Evolutionary conservation across 2,329 filamentous ascomycete genomes (phyloP).

Genomic region (Acrocalymma vagum): DNA sequence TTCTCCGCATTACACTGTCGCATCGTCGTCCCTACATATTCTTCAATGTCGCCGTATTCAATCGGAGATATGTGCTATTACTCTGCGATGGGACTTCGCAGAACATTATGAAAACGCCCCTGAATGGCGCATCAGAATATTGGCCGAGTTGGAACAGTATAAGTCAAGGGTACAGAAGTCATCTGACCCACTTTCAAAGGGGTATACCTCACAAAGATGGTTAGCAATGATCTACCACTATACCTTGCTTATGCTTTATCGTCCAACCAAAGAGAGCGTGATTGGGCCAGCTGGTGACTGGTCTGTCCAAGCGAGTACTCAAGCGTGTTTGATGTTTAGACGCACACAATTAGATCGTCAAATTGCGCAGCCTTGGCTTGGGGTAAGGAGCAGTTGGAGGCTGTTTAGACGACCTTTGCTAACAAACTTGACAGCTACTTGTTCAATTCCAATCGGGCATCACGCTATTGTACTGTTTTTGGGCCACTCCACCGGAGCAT

Average conservation of each 20-base stretch:
- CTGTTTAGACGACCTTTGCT: neutral
- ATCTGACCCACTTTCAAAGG: slow-evolving; percentile 26
- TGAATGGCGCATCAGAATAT: slow-evolving; percentile 25
- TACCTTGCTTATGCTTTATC: slow-evolving; percentile 24
- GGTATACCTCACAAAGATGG: slow-evolving; percentile 28
- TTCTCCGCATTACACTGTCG: slow-evolving; percentile 17
- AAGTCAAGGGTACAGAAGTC: slow-evolving; percentile 22
- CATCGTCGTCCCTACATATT: slow-evolving; percentile 25
- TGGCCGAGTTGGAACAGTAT: slow-evolving; percentile 24
- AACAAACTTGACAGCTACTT: slow-evolving; percentile 16
- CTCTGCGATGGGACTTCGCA: slow-evolving; percentile 22
- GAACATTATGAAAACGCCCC: slow-evolving; percentile 17
- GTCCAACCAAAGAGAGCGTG: slow-evolving; percentile 23
- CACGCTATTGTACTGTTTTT: slow-evolving; percentile 49
- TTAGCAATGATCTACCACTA: slow-evolving; percentile 31
- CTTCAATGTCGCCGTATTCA: slow-evolving; percentile 28
- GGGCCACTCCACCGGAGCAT: slow-evolving; percentile 39
- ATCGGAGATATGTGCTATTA: slow-evolving; percentile 24
- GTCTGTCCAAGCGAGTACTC: slow-evolving; percentile 27
- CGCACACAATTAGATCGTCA: slow-evolving; percentile 28
- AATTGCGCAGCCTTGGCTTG: slow-evolving; percentile 28
- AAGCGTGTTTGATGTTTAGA: slow-evolving; percentile 27
- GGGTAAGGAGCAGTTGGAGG: slow-evolving; percentile 14
- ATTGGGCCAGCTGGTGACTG: slow-evolving; percentile 25
- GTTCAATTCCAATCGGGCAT: slow-evolving; percentile 46